Evolutionary conservation across 176 grass and related monocot species (phyloP).

Genomic region (Stipa capillata): DNA sequence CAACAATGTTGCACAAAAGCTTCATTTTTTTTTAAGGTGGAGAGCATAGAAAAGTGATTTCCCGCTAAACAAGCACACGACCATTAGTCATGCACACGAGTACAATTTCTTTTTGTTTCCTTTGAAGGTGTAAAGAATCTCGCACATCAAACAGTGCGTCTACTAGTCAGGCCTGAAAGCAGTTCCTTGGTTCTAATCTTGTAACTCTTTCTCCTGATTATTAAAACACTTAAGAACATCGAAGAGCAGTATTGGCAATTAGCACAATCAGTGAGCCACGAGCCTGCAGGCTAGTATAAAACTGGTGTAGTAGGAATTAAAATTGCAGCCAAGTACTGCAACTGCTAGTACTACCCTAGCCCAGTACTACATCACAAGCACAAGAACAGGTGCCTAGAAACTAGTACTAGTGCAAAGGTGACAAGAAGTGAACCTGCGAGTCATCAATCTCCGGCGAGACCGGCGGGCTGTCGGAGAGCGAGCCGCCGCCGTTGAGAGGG

Average conservation of each 20-base stretch:
- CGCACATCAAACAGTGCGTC: not conserved
- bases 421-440: slow-evolving; percentile 57
- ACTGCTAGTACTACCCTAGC: not conserved
- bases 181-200: not conserved
- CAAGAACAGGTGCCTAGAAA: not conserved
- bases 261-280: not conserved
- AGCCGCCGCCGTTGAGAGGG: slow-evolving; percentile 74
- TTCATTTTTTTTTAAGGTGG: not conserved
- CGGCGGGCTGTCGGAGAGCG: slow-evolving; percentile 85
- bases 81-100: not conserved
- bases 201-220: not conserved
- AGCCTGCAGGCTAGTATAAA: no score
- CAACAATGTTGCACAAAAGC: not conserved
- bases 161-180: not conserved
- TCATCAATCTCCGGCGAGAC: slow-evolving; percentile 88
- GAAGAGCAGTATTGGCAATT: not conserved
- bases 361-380: not conserved
- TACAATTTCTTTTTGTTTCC: not conserved
- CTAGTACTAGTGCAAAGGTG: not conserved
- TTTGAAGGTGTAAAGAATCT: not conserved
- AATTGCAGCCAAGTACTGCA: slow-evolving; percentile 7
- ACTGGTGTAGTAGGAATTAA: slow-evolving; percentile 12
- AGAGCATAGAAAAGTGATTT: not conserved
- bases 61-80: not conserved
- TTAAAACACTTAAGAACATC: not conserved